Evolutionary conservation across 2,329 filamentous ascomycete genomes (phyloP).

Genomic region (Boeremia exigua): DNA sequence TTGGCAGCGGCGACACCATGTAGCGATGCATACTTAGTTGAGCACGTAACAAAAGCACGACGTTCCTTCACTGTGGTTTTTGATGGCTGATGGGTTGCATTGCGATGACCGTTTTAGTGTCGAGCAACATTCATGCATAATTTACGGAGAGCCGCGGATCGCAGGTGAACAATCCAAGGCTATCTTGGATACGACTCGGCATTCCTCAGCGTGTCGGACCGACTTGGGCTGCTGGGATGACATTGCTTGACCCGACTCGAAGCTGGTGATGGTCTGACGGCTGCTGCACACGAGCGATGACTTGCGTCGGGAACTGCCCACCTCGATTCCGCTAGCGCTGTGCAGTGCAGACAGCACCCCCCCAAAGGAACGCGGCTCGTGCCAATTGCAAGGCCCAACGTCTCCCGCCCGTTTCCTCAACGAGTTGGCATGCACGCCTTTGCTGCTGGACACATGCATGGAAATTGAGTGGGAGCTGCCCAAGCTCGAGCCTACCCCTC

Average conservation of each 20-base stretch:
- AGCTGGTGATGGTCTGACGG: conserved; percentile 15
- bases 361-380: conserved; percentile 5
- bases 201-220: not conserved
- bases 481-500: conserved; percentile 21
- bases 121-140: not conserved
- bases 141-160: too few species aligned
- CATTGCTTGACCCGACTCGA: not conserved
- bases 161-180: too few species aligned
- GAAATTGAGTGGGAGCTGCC: conserved; percentile 21
- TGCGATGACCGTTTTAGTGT: not conserved
- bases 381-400: conserved; percentile 18
- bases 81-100: not conserved
- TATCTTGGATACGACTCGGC: too few species aligned
- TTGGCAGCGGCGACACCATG: conserved; percentile 16
- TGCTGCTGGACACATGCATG: conserved; percentile 14
- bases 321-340: conserved; percentile 18
- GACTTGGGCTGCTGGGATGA: conserved; percentile 1
- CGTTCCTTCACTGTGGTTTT: conserved; percentile 17
- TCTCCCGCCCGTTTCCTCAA: conserved; percentile 15
- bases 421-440: conserved; percentile 15
- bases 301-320: conserved; percentile 17
- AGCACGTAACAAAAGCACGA: conserved; percentile 38
- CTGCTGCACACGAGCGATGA: conserved; percentile 15
- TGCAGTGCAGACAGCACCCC: conserved; percentile 6
- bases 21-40: conserved; percentile 29